A percentile compares a stretch with the other conserved stretches of the same genome.
Evolutionary conservation across 176 grass and related monocot species (phyloP).

Genomic region (Zoysia pacifica): DNA sequence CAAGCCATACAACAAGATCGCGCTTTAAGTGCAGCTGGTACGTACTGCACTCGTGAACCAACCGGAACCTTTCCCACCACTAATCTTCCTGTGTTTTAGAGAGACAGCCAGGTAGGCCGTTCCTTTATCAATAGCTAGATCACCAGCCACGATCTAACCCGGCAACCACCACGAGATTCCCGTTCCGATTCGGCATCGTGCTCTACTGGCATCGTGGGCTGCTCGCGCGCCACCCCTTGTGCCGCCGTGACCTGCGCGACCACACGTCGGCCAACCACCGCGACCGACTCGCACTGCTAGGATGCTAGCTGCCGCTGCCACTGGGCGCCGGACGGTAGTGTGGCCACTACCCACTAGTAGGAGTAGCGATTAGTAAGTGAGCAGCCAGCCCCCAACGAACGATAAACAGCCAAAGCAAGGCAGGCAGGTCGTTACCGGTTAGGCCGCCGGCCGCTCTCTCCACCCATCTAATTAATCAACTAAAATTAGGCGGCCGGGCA

Average conservation of each 20-base stretch:
- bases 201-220: background rate
- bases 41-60: background rate
- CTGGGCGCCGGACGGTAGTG: conserved; percentile 14
- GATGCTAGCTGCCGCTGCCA: background rate
- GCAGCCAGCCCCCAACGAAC: conserved; percentile 22
- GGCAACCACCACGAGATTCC: conserved; percentile 49
- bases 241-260: background rate
- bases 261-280: conserved; percentile 37
- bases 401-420: conserved; percentile 20
- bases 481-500: background rate
- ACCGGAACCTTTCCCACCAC: background rate
- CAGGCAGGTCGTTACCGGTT: conserved; percentile 20
- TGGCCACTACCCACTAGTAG: conserved; percentile 4
- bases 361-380: background rate
- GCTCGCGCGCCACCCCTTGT: background rate
- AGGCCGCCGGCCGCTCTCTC: conserved; percentile 34
- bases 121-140: background rate
- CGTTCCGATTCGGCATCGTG: background rate
- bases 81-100: background rate
- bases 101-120: conserved; percentile 8
- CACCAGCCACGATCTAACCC: conserved; percentile 43
- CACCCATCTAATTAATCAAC: background rate
- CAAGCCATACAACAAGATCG: background rate
- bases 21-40: background rate
- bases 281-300: background rate